These are phyloP conservation scores for Toxicodendron radicans DNA, from an alignment of 345 rosid species.

Conservation along the genomic window DNA sequence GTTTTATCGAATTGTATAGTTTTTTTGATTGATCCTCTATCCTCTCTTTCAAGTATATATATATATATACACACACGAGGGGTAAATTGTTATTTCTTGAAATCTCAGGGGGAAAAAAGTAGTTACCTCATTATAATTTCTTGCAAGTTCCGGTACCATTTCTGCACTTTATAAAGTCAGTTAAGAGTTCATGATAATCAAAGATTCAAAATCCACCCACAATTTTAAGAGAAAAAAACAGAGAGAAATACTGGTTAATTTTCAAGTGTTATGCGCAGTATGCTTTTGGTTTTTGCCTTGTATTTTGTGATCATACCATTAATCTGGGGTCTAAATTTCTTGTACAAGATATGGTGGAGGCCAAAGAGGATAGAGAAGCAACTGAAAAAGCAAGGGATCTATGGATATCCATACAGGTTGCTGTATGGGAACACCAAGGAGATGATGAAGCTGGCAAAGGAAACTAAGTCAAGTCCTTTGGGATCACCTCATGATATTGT, in stretches of 20 bases:
- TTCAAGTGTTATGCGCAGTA: background rate
- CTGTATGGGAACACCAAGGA: conserved; percentile 24
- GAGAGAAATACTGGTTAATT: background rate
- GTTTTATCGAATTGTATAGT: no score
- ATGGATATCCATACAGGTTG: conserved; percentile 21
- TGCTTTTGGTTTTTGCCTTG: background rate
- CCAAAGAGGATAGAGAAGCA: conserved; percentile 29
- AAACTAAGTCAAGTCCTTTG: conserved; percentile 7
- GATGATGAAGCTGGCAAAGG: conserved; percentile 20
- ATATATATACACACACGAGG: no score
- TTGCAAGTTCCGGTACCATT: no score
- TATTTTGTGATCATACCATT: background rate
- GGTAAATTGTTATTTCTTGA: no score
- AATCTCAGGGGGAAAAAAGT: no score
- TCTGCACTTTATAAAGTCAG: no score
- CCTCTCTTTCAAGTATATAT: no score
- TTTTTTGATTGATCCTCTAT: no score
- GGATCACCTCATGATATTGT: conserved; percentile 22
- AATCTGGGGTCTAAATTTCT: conserved; percentile 12
- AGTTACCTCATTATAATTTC: no score
- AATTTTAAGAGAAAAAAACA: background rate
- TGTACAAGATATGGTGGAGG: conserved; percentile 27
- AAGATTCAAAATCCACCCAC: no score
- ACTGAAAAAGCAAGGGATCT: conserved; percentile 28
- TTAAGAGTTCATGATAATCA: no score